Percentiles rank a stretch among this genome's conserved stretches.
Evolutionary conservation across 106 monocot species (phyloP).

Genomic region (Platanthera guangdongensis): DNA sequence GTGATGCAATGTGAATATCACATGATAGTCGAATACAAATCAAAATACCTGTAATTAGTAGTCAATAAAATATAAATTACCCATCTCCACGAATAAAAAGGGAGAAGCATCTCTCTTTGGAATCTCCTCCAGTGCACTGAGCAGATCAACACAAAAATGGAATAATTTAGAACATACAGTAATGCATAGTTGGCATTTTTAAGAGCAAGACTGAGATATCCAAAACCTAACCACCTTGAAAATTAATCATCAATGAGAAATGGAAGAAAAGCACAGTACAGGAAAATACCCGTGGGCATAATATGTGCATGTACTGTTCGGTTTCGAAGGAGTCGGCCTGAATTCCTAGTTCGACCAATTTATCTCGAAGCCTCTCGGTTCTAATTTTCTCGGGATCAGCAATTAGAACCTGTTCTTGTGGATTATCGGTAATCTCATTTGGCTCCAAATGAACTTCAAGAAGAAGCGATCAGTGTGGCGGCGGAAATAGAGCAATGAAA

Average conservation of each 20-base stretch:
- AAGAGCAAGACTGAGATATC: neutral
- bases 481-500: too few species aligned
- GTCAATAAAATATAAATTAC: constrained; percentile 27
- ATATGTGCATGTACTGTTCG: neutral
- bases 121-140: constrained; percentile 58
- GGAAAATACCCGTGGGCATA: constrained; percentile 6
- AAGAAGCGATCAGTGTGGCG: neutral
- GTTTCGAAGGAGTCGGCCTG: neutral
- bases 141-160: constrained; percentile 1
- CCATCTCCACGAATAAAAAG: constrained; percentile 51
- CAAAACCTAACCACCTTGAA: neutral
- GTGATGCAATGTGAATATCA: neutral
- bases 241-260: neutral
- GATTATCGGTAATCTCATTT: neutral
- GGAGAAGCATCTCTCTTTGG: constrained; percentile 47
- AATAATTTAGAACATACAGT: neutral
- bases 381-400: neutral
- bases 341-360: constrained; percentile 10
- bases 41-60: neutral
- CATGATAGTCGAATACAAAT: neutral
- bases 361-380: constrained; percentile 3
- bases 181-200: neutral
- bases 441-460: constrained; percentile 6
- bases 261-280: neutral
- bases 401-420: too few species aligned